Base-by-base conservation (phyloP, 257 asterid genomes). In the Striga asiatica region DNA sequence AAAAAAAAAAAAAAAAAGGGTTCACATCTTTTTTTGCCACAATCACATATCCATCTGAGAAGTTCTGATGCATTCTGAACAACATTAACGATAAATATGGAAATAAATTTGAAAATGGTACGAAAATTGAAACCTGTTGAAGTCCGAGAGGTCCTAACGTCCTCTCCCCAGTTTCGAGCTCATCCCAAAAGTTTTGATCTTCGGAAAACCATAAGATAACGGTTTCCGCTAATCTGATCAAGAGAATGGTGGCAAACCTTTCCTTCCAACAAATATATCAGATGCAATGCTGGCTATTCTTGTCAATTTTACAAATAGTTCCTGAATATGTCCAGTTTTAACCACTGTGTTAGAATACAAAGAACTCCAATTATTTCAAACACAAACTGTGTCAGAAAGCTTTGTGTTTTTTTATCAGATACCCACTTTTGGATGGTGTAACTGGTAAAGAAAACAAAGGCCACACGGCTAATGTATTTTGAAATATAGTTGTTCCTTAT, bases 221-320 rank as follows among this genome's bases (percentile, higher is more conserved):
- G n/a, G 96, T 91, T 69, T 87, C 98, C 25, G 95, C 82, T 57
- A 91, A 91, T 37, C 94, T 84, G 88, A 87, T 88, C 54, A 91
- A 48, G 13, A 87, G 83, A 49, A 84, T 65, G 17, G 98, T 91
- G 5, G 86, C 89, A 71, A 91, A 91, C 67, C 96, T 80, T 29
- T 91, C 96, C 94, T 71, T 61, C 98, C 96, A 0, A 80, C 81
- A 52, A 91, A 87, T 71, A 84, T 70, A 47, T 87, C 94, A 2
- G 93, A 82, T 31, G 93, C 81, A 17, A 84, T 76, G 68, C 73
- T 55, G 5, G 89, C 85, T 35, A 91, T 54, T 20, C 76, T 58
- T 1, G 89, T 84, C 39, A 87, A 50, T 76, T 75, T 91, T 39
- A 60, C 77, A 60, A 86, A 91, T 16, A 91, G 71, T 60, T 82